Base-by-base conservation (phyloP, 2,329 filamentous ascomycete genomes). In the Magnaporthales sp. region DNA sequence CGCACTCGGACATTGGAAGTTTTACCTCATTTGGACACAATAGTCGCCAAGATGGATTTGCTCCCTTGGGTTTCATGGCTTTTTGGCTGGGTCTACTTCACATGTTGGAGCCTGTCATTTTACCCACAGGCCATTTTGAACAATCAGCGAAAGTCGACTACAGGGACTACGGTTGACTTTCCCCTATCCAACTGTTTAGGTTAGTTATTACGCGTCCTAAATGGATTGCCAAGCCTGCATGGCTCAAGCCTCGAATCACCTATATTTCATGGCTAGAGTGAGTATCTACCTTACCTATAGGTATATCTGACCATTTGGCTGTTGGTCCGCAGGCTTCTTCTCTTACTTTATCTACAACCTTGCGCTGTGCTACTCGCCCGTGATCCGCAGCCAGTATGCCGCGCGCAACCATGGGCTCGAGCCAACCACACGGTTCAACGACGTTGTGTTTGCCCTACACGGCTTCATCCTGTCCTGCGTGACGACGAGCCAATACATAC, bases 101-200 rank as follows among this genome's bases (percentile, higher is more conserved):
- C 88, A 63, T 87, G 85, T 77, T 95, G 94, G 94, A 94, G 91
- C 13, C 79, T 89, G 19, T 96, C 92, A 19, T 98, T 97, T 80
- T 98, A 98, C 76, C 93, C 94, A 1, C 95, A 98, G 75, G 87
- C 91, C 7, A 79, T 96, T 68, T 84, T 92, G 69, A 98, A 97
- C 82, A 89, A 84, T 76, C 82, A 81, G 31, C 89, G 92, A 66
- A 86, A 86, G 67, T 91, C 91, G 9, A 97, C 93, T 4, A 84
- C 86, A 24, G 95, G 95, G 56, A 89, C 94, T 4, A 91, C 92
- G 0, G 89, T 96, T 70, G 93, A 97, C 76, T 97, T 96, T 73
- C 92, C 92, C 22, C 83, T 90, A 22, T 82, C 92, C 72, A 95
- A 95, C 77, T 78, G 80, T 29, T 73, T 89, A 4, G 87, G 85